Base-by-base conservation (phyloP, 73 alveolate species). In the Halteria grandinella region DNA sequence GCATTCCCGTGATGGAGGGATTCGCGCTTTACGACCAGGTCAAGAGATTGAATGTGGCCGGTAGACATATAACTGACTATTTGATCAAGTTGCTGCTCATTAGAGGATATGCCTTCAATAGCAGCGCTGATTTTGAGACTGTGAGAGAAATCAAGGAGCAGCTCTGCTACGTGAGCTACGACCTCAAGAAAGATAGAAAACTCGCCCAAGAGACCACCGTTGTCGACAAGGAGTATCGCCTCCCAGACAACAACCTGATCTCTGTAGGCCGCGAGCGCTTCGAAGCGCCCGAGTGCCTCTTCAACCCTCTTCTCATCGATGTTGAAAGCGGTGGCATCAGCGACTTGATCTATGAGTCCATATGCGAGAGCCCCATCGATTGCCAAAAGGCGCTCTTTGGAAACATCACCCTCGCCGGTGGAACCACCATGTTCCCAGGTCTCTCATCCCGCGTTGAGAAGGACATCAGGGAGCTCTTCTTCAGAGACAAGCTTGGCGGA, bases 381-480 rank as follows among this genome's bases (percentile, higher is more conserved):
- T 87, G 95, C 75, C 69, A 84, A 52, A 44, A 50, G 15, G 63
- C 55, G 8, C 54, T 93, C 24, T 83, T 75, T 57, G 27, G 51
- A 5, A 83, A 79, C 20, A 90, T 93, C 18, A 64, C 88, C 0
- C 64, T 93, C 11, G 49, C 98, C 47, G 99, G 99, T 23, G 99
- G 99, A 33, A 86, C 98, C 0, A 96, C 99, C 11, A 94, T 96
- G 99, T 91, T 91, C 87, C 99, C 99, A 31, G 99, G 99, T 23
- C 90, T 89, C 83, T 92, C 98, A 21, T 64, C 97, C 2, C 89
- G 99, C 83, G 78, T 96, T 11, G 88, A 87, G 33, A 86, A 89
- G 29, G 98, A 96, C 64, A 51, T 96, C 29, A 86, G 59, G 66
- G 80, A 69, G 18, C 79, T 88, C 45, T 94, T 85, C 75, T 57